phyloP scores from a whole-genome alignment of 2,329 filamentous ascomycete genomes.

The Thielaviopsis euricoi region DNA sequence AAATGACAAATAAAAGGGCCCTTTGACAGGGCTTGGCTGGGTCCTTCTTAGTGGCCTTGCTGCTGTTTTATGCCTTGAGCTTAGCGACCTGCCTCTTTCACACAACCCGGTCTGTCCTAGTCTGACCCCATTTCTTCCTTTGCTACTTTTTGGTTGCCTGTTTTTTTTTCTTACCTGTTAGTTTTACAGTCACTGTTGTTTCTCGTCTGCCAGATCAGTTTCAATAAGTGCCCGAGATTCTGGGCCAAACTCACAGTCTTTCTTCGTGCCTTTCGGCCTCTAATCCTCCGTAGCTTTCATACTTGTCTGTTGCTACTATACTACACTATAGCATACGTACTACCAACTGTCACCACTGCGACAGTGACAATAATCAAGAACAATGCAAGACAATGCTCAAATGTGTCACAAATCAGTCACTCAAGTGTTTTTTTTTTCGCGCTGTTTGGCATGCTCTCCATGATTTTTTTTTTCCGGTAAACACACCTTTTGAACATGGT shows the following conservation, averaged over 20 bases:
- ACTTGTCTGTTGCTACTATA: neutral
- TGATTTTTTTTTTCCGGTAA: neutral
- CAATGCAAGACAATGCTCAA: neutral
- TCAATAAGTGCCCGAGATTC: neutral
- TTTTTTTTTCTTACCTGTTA: neutral
- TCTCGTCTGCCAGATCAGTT: neutral
- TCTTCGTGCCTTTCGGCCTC: neutral
- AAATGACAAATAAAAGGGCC: neutral
- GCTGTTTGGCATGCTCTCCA: neutral
- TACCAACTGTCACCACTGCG: too few species aligned
- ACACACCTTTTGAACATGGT: neutral
- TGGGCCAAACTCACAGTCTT: neutral
- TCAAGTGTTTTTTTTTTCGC: neutral
- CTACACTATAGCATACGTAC: too few species aligned
- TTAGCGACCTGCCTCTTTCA: constrained; percentile 3
- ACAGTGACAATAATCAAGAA: neutral
- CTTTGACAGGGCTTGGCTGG: neutral
- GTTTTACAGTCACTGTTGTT: neutral
- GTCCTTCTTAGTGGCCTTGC: neutral
- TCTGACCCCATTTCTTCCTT: neutral
- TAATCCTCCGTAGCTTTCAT: neutral
- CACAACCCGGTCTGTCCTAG: neutral
- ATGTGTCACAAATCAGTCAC: neutral
- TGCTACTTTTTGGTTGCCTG: neutral
- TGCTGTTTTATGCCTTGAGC: neutral